phyloP scores from a whole-genome alignment of 352 stramenopile genomes.

The Elongisporangium prolatum region DNA sequence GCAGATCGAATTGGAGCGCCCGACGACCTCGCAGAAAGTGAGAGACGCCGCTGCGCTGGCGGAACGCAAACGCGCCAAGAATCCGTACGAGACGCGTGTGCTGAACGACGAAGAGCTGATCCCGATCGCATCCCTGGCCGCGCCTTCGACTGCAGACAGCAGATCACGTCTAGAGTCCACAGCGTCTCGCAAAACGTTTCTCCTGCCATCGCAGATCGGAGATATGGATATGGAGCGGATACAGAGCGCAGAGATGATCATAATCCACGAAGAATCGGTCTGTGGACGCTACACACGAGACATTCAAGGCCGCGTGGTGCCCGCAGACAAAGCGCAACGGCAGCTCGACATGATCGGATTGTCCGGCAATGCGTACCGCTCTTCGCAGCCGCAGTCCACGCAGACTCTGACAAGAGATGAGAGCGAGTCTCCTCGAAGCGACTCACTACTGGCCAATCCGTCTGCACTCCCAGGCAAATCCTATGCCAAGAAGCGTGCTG shows the following conservation, averaged over 20 bases:
- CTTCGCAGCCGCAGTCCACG: background rate
- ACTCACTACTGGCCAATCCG: background rate
- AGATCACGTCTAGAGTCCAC: slow-evolving; percentile 7
- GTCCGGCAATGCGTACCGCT: slow-evolving; percentile 38
- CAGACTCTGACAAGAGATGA: background rate
- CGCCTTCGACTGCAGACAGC: slow-evolving; percentile 15
- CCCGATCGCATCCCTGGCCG: slow-evolving; percentile 10
- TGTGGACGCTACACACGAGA: slow-evolving; percentile 67
- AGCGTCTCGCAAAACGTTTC: slow-evolving; percentile 1
- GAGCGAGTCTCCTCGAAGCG: background rate
- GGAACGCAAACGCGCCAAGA: slow-evolving; percentile 60
- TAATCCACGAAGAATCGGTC: slow-evolving; percentile 68
- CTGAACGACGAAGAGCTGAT: slow-evolving; percentile 84
- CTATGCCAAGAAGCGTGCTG: slow-evolving; percentile 59
- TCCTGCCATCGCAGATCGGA: slow-evolving; percentile 66
- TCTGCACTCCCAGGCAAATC: slow-evolving; percentile 22
- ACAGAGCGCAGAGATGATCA: slow-evolving; percentile 49
- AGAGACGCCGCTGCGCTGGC: slow-evolving; percentile 14
- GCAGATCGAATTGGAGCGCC: background rate
- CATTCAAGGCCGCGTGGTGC: slow-evolving; percentile 61
- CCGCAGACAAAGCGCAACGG: slow-evolving; percentile 48
- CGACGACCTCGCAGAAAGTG: slow-evolving; percentile 3
- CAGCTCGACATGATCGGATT: slow-evolving; percentile 54
- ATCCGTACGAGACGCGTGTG: slow-evolving; percentile 79
- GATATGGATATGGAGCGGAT: slow-evolving; percentile 84